These are phyloP conservation scores for Pleurotus tuber-regium DNA, from an alignment of 768 basidiomycete species.

Conservation along the genomic window DNA sequence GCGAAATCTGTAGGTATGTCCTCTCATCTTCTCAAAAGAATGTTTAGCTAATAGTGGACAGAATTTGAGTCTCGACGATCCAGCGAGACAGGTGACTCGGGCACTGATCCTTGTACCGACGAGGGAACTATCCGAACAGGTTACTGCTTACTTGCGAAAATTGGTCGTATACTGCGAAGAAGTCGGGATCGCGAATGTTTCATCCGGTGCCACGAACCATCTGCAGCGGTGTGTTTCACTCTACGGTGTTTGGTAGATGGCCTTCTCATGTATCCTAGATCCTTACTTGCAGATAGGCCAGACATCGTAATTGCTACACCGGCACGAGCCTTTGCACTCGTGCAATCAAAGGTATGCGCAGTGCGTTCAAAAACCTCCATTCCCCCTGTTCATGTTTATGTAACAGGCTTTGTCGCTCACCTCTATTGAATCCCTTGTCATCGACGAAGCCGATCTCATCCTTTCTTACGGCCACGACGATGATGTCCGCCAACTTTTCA, in stretches of 20 bases:
- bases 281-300: slow-evolving; percentile 57
- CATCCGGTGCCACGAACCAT: slow-evolving; percentile 66
- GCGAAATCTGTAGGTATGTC: slow-evolving; percentile 67
- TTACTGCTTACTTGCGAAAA: slow-evolving; percentile 61
- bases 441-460: slow-evolving; percentile 97
- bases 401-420: slow-evolving; percentile 59
- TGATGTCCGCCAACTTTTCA: slow-evolving; percentile 72
- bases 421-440: slow-evolving; percentile 81
- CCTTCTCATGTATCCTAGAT: slow-evolving; percentile 13
- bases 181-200: slow-evolving; percentile 71
- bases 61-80: slow-evolving; percentile 38
- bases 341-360: slow-evolving; percentile 67
- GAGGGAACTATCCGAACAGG: slow-evolving; percentile 90
- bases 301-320: slow-evolving; percentile 83
- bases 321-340: slow-evolving; percentile 60
- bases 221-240: slow-evolving; percentile 60
- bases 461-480: slow-evolving; percentile 96
- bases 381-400: background rate
- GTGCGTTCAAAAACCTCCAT: background rate
- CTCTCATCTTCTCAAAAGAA: background rate
- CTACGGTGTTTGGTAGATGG: background rate
- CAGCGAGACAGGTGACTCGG: slow-evolving; percentile 57
- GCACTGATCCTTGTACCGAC: slow-evolving; percentile 87
- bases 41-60: slow-evolving; percentile 13
- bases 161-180: slow-evolving; percentile 81